These are phyloP conservation scores for Boletus rex-veris DNA, from an alignment of 768 basidiomycete species.

Conservation along the genomic window DNA sequence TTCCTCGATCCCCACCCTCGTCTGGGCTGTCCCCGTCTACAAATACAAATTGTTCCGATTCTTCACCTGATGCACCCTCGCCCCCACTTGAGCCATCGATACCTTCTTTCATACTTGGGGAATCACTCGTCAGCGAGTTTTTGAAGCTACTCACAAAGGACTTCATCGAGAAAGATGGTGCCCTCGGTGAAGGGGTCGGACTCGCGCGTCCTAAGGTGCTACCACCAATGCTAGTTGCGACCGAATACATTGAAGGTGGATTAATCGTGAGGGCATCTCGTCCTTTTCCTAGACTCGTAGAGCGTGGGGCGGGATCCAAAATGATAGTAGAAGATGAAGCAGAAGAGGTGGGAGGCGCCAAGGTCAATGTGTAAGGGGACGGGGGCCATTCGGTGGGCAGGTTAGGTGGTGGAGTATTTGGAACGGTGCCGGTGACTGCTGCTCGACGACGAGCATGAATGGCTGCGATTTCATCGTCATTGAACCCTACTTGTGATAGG, in stretches of 20 bases:
- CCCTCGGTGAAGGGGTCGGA: constrained; percentile 12
- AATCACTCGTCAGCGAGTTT: constrained; percentile 16
- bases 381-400: constrained; percentile 5
- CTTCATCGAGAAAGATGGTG: constrained; percentile 22
- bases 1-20: constrained; percentile 3
- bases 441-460: constrained; percentile 44
- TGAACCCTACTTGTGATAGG: constrained; percentile 58
- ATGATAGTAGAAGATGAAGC: constrained; percentile 15
- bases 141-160: constrained; percentile 22
- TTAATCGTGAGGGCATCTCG: constrained; percentile 7
- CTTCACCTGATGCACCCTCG: constrained; percentile 3
- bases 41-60: constrained; percentile 25
- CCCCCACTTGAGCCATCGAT: background rate
- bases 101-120: constrained; percentile 6
- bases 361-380: constrained; percentile 13
- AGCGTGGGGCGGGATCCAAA: constrained; percentile 23
- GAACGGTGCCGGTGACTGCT: constrained; percentile 8
- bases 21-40: constrained; percentile 19
- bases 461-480: constrained; percentile 63
- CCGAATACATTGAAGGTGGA: constrained; percentile 14
- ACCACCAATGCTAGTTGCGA: background rate
- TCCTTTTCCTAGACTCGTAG: constrained; percentile 18
- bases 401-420: constrained; percentile 7
- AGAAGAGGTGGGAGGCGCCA: constrained; percentile 17
- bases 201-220: constrained; percentile 3